Percentiles rank a stretch among this genome's conserved stretches.
phyloP scores from a whole-genome alignment of 768 basidiomycete genomes.

The Mycena belliarum region DNA sequence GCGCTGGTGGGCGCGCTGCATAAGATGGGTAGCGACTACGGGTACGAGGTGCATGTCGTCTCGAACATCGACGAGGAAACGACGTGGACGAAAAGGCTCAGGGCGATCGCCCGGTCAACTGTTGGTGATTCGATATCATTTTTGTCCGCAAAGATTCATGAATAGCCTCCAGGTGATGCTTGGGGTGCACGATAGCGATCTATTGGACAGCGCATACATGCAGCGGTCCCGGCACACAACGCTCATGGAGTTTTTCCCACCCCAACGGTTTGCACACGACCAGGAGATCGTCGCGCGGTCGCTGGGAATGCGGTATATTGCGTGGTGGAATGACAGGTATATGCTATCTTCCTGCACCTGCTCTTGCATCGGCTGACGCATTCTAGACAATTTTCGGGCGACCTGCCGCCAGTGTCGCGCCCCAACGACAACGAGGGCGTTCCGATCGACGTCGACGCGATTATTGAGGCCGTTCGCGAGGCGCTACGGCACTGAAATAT shows the following conservation, averaged over 20 bases:
- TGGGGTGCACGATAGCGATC: conserved; percentile 58
- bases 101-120: conserved; percentile 65
- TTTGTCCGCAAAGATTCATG: background rate
- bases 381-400: conserved; percentile 10
- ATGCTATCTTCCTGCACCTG: conserved; percentile 9
- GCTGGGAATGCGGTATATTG: conserved; percentile 57
- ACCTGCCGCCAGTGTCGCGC: conserved; percentile 10
- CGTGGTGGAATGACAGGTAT: conserved; percentile 51
- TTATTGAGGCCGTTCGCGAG: conserved; percentile 14
- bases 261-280: conserved; percentile 64
- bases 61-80: conserved; percentile 48
- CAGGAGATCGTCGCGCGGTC: conserved; percentile 57
- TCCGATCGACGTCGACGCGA: conserved; percentile 16
- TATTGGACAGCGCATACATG: conserved; percentile 74
- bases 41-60: conserved; percentile 58
- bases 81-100: conserved; percentile 63
- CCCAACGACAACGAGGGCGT: conserved; percentile 4
- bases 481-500: conserved; percentile 5
- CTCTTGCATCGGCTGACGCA: background rate
- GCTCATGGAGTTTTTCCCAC: conserved; percentile 77
- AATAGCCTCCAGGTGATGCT: conserved; percentile 50
- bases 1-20: conserved; percentile 59
- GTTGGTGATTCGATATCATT: conserved; percentile 43
- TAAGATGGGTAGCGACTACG: conserved; percentile 49
- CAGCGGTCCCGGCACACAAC: conserved; percentile 58